Evolutionary conservation across 2,329 filamentous ascomycete species (phyloP), one percentile per base, ranked within the genome.

Genomic region (Pseudocercospora fuligena): DNA sequence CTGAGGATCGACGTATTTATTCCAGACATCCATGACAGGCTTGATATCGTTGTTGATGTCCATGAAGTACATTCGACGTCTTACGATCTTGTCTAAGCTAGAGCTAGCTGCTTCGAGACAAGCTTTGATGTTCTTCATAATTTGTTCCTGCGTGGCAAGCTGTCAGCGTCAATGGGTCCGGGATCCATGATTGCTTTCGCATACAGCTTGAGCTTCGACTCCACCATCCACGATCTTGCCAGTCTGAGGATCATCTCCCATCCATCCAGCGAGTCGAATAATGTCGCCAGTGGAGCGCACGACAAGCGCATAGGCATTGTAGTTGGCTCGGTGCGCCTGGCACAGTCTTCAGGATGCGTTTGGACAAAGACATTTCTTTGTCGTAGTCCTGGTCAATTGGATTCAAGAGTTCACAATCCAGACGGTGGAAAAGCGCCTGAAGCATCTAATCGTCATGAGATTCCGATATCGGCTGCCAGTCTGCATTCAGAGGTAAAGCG

Each of bases 171-270:
- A n/a, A 51, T 56, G 2, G 5, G 11, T 5, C 11, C 31, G n/a
- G 8, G 69, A 88, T 76, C 23, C 61, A 72, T 67, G 2, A 66
- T 69, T 53, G 71, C 68, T 12, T 67, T 64, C 27, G 56, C 63
- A 46, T 70, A 66, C 33, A 14, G 33, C 33, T 14, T 36, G 33
- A 3, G 33, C 12, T 36, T 2, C 33, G 2, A 36, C 11, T 19
- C 70, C 69, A 5, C 72, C 72, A 11, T 67, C 53, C 9, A 72
- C 69, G 21, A 73, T 71, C 21, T 63, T 47, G 1, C 67, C 71
- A 2, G 66, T 71, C 46, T 63, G 9, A 7, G 66, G 69, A 31
- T 73, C 72, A 53, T 73, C 70, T 31, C 70, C 70, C 70, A 73
- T 73, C 69, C 66, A 73, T 31, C 72, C 70, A 12, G 66, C 67